phyloP scores from a whole-genome alignment of 2,329 filamentous ascomycete species.

The Diaporthe sp. region DNA sequence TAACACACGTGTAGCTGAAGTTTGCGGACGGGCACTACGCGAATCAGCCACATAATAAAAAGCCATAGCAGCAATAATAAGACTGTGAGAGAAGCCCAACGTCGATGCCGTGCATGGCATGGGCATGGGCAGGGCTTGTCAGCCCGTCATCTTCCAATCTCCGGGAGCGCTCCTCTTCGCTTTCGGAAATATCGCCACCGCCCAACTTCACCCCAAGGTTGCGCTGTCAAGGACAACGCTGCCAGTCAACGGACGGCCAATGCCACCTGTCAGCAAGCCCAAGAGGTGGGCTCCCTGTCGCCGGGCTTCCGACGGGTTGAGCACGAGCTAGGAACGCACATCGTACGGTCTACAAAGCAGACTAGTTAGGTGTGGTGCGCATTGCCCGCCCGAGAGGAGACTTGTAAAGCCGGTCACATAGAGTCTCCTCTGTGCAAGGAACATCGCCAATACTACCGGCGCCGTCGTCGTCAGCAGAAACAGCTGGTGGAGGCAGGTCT shows the following conservation, averaged over 20 bases:
- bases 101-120: conserved; percentile 19
- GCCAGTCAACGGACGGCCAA: conserved; percentile 12
- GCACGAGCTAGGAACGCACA: conserved; percentile 12
- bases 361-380: conserved; percentile 5
- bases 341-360: conserved; percentile 2
- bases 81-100: conserved; percentile 11
- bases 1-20: conserved; percentile 23
- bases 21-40: conserved; percentile 24
- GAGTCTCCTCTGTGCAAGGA: conserved; percentile 14
- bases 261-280: conserved; percentile 23
- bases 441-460: not conserved
- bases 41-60: conserved; percentile 4
- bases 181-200: conserved; percentile 20
- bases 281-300: conserved; percentile 8
- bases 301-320: conserved; percentile 5
- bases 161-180: conserved; percentile 6
- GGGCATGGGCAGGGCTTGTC: not conserved
- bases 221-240: conserved; percentile 14
- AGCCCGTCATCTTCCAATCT: conserved; percentile 14
- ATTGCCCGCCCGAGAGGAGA: not conserved
- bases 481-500: conserved; percentile 5
- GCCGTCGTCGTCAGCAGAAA: conserved; percentile 25
- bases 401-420: conserved; percentile 9
- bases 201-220: not conserved
- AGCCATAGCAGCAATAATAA: conserved; percentile 17